Conservation (phyloP, 306 rosid species). For the Herpetospermum pedunculosum region DNA sequence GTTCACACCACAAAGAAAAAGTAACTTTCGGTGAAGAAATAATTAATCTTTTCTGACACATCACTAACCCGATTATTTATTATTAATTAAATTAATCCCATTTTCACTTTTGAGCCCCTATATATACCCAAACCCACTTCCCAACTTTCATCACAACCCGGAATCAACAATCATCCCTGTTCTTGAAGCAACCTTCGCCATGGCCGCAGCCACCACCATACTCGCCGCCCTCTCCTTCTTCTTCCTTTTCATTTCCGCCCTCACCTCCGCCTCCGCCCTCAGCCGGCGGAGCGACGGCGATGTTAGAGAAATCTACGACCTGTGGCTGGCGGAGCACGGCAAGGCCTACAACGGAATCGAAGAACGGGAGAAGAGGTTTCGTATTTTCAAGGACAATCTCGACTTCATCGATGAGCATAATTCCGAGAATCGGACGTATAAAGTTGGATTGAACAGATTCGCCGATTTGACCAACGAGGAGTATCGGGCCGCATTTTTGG, state of each 20-base stretch:
- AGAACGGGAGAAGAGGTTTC: constrained; percentile 53
- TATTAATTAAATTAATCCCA: not conserved
- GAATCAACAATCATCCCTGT: not conserved
- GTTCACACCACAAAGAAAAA: not conserved
- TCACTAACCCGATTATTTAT: not conserved
- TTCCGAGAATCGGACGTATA: constrained; percentile 40
- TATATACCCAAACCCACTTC: not conserved
- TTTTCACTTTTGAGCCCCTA: not conserved
- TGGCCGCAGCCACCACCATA: not conserved
- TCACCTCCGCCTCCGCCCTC: not conserved
- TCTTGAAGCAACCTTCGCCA: not conserved
- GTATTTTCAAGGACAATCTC: constrained; percentile 62
- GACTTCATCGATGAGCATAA: constrained; percentile 59
- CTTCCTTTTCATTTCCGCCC: not conserved
- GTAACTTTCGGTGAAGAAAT: not conserved
- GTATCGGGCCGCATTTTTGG: constrained; percentile 49
- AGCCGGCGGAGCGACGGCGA: constrained; percentile 32
- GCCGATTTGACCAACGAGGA: constrained; percentile 78
- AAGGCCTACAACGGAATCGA: constrained; percentile 57
- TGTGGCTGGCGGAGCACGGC: constrained; percentile 52
- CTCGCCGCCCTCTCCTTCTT: not conserved
- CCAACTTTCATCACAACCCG: not conserved
- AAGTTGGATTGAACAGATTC: constrained; percentile 60
- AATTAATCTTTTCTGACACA: not conserved
- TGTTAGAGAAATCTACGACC: constrained; percentile 36